Conservation (phyloP, 805 yeast genomes). For the Yarrowia yakushimensis region DNA sequence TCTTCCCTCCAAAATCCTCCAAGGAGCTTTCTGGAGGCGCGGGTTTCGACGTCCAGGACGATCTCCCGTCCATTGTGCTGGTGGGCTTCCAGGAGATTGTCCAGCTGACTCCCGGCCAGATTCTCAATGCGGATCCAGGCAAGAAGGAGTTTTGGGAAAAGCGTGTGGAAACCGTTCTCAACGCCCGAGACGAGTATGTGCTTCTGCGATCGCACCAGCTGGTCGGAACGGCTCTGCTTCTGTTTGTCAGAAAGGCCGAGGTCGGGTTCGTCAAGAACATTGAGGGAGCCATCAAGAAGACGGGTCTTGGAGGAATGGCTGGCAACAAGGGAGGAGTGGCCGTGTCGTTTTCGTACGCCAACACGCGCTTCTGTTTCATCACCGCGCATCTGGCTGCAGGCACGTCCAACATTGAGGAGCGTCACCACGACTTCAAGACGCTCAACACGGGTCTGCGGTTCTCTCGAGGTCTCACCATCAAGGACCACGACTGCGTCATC, state of each 20-base stretch:
- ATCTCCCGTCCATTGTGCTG: constrained; percentile 69
- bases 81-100: constrained; percentile 93
- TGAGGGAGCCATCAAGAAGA: constrained; percentile 90
- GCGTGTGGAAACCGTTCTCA: constrained; percentile 59
- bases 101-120: constrained; percentile 87
- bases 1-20: constrained; percentile 55
- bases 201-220: constrained; percentile 80
- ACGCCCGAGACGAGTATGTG: constrained; percentile 54
- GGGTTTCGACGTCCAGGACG: constrained; percentile 25
- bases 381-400: constrained; percentile 97
- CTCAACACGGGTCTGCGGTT: constrained; percentile 74
- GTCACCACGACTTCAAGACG: constrained; percentile 78
- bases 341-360: constrained; percentile 77
- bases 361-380: constrained; percentile 75
- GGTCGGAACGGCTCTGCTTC: constrained; percentile 79
- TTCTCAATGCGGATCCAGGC: constrained; percentile 78
- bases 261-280: constrained; percentile 67
- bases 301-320: constrained; percentile 94
- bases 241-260: constrained; percentile 64
- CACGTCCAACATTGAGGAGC: constrained; percentile 68
- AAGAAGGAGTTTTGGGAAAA: constrained; percentile 77
- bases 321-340: constrained; percentile 98
- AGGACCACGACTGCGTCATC: constrained; percentile 79
- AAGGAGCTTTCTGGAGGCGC: constrained; percentile 24
- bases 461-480: constrained; percentile 67